Evolutionary conservation across 192 early-diverging fungal species (phyloP), one percentile per base, ranked within the genome.

Genomic region (Allomyces macrogynus): DNA sequence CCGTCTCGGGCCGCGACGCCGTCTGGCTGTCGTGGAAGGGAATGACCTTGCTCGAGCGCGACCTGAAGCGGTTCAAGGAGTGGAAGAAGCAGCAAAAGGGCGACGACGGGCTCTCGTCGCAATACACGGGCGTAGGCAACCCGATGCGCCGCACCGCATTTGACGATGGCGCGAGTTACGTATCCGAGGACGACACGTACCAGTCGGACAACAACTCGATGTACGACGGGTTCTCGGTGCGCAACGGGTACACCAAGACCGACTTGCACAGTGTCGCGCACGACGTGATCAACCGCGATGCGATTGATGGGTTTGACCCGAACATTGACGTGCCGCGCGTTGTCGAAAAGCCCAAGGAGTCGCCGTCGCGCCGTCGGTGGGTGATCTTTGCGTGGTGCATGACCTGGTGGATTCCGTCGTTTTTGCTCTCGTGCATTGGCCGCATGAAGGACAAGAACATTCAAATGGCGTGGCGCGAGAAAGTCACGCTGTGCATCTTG

Each of bases 401-500:
- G 65, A 90, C 83, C 16, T 90, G 86, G 86, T 87, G 82, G 86
- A 78, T 97, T 44, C 95, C 95, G n/a, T 79, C 79, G 25, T 67
- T 66, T 22, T 80, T 75, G 24, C 67, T 98, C 44, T 63, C 49
- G 18, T 79, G 71, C 67, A 87, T 88, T 69, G 90, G 90, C 24
- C 77, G 85, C 44, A 89, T 93, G 83, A 80, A 84, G 71, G 81
- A 83, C 57, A 77, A 74, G 23, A 88, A 90, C 69, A 77, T 91
- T 64, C 88, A 83, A 57, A 81, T 90, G 75, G 96, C 96, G 10
- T 99, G 96, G 96, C 83, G 96, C 65, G 96, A 99, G 72, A 97
- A 99, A 72, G 80, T 95, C 10, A 88, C 96, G 1, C 78, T 99
- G 26, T 92, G 90, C 68, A 68, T 89, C 67, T 73, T 97, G 64